Evolutionary conservation across 139 green algal species (phyloP).

Genomic region (Prasinococcaceae sp.): DNA sequence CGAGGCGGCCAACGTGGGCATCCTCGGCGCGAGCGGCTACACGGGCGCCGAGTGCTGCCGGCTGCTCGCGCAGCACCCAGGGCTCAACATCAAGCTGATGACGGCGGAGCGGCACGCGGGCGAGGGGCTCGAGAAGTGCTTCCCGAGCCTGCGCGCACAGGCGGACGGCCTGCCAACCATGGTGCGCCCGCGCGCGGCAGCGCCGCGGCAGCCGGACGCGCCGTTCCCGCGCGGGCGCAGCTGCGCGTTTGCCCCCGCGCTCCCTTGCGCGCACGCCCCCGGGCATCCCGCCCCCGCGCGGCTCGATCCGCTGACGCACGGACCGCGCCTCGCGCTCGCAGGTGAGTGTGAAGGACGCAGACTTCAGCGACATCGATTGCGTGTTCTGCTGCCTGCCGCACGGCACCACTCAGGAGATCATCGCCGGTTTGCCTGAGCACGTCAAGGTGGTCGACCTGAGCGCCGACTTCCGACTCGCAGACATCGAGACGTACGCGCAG

Average conservation of each 20-base stretch:
- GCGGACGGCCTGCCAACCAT: conserved; percentile 7
- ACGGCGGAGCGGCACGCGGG: conserved; percentile 84
- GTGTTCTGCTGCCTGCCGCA: conserved; percentile 97
- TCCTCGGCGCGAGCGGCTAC: conserved; percentile 89
- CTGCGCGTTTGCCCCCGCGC: too few species aligned
- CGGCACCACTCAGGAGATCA: conserved; percentile 79
- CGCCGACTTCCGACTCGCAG: conserved; percentile 81
- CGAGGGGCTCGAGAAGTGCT: conserved; percentile 72
- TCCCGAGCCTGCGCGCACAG: conserved; percentile 58
- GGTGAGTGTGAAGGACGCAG: conserved; percentile 60
- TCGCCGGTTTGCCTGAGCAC: conserved; percentile 54
- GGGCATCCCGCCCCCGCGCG: too few species aligned
- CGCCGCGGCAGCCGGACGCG: neutral
- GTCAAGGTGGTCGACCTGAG: conserved; percentile 92
- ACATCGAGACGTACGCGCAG: conserved; percentile 71
- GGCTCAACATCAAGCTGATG: conserved; percentile 59
- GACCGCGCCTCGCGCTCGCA: neutral
- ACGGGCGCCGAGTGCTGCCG: conserved; percentile 82
- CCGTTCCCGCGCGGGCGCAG: neutral
- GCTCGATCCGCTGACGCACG: too few species aligned
- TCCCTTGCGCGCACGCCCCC: too few species aligned
- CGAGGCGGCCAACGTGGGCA: conserved; percentile 41
- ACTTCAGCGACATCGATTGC: conserved; percentile 66
- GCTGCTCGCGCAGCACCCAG: conserved; percentile 64
- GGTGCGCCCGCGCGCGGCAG: conserved; percentile 3